These are phyloP conservation scores for Nephelium lappaceum DNA, from an alignment of 345 rosid genomes.

Conservation along the genomic window DNA sequence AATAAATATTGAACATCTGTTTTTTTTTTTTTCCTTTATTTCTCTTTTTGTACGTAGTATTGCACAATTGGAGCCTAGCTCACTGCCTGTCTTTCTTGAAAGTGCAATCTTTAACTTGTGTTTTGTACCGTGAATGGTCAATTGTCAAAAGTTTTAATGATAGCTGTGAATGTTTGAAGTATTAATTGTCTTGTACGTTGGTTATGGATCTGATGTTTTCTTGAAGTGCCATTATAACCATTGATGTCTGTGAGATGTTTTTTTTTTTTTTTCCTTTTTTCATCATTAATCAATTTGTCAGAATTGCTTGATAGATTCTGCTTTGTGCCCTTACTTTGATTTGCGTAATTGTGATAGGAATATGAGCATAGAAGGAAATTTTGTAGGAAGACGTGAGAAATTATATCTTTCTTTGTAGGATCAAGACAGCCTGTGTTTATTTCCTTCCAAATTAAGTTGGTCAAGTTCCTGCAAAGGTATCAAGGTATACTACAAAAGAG, in stretches of 20 bases:
- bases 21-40: no score
- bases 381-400: background rate
- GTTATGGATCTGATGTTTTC: background rate
- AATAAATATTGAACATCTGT: constrained; percentile 14
- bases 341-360: background rate
- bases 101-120: background rate
- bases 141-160: background rate
- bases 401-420: background rate
- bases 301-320: background rate
- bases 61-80: background rate
- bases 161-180: background rate
- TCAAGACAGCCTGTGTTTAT: background rate
- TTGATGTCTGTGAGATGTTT: background rate
- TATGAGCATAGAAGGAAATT: background rate
- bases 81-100: background rate
- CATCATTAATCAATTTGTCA: no score
- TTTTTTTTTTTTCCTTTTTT: no score
- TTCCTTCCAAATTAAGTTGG: background rate
- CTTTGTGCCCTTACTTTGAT: background rate
- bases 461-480: background rate
- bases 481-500: no score
- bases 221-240: background rate
- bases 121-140: background rate
- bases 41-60: constrained; percentile 7
- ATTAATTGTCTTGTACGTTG: background rate